Evolutionary conservation across 305 asterid species (phyloP), one percentile per base, ranked within the genome.

Genomic region (Solanum hybrid): DNA sequence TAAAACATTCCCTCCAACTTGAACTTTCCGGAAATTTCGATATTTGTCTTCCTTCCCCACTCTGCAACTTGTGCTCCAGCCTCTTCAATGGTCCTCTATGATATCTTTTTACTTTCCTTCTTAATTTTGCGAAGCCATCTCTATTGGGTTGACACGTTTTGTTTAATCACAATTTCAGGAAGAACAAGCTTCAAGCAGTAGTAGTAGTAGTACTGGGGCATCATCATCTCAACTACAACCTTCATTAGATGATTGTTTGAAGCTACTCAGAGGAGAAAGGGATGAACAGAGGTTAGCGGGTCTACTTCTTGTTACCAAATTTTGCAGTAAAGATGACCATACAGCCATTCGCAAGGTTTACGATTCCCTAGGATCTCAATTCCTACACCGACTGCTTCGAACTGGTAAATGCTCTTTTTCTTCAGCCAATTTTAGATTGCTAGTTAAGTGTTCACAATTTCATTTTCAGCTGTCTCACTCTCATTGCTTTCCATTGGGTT

Each of bases 281-380:
- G 99, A 97, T 89, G 96, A 98, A 85, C 96, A 97, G 91, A 94
- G 98, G 20, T 92, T 97, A 31, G 97, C 98, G 12, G 99, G 99
- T 87, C 96, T 97, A 64, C 96, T 96, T 85, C 27, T 97, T 13
- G 96, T 95, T 82, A 93, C 99, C 89, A 95, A 95, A 91, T 92
- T 95, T 85, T 95, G 95, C 92, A 94, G 94, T 92, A 93, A 92
- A 92, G 92, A 94, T 90, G 98, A 97, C 91, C 93, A 92, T 16
- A 86, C 92, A 26, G 86, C 95, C 76, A 94, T 95, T 91, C 96
- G 90, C 92, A 91, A 79, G 71, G 94, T 96, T 87, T 96, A 97
- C 92, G 86, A 92, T 72, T 96, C 99, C 22, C 51, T 96, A 16
- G 96, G 95, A 86, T 91, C 94, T 90, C 93, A 92, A 86, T 97